A percentile compares a stretch with the other conserved stretches of the same genome.
These are phyloP conservation scores for Monotropa hypopitys DNA, from an alignment of 179 eudicot species.

Conservation along the genomic window DNA sequence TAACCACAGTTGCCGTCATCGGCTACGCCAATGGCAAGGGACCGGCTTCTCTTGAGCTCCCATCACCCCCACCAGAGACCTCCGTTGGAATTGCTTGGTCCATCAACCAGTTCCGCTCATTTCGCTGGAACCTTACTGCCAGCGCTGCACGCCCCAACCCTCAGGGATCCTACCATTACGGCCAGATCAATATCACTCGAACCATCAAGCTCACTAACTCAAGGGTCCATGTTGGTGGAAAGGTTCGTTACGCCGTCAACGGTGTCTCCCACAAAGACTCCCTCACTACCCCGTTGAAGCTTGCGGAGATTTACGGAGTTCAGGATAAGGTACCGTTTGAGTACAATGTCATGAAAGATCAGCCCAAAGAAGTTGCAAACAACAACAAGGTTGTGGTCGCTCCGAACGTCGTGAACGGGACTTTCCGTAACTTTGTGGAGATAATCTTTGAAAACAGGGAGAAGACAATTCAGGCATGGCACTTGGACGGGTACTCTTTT, in stretches of 20 bases:
- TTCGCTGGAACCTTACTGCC: conserved; percentile 56
- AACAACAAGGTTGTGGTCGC: conserved; percentile 9
- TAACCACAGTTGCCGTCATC: conserved; percentile 2
- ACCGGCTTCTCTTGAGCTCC: conserved; percentile 7
- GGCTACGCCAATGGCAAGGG: conserved; percentile 14
- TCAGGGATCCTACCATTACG: conserved; percentile 66
- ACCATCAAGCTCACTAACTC: conserved; percentile 33
- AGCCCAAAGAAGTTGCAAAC: conserved; percentile 16
- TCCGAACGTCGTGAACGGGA: conserved; percentile 31
- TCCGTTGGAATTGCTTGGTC: conserved; percentile 12
- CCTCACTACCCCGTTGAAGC: conserved; percentile 44
- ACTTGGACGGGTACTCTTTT: conserved; percentile 58
- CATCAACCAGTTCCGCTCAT: conserved; percentile 20
- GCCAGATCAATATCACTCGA: conserved; percentile 30
- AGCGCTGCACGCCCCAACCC: conserved; percentile 71
- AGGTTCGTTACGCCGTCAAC: conserved; percentile 42
- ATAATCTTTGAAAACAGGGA: conserved; percentile 48
- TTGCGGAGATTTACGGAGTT: conserved; percentile 43
- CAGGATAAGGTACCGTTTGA: conserved; percentile 28
- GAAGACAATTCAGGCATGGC: conserved; percentile 38
- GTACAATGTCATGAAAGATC: conserved; percentile 21
- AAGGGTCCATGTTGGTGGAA: conserved; percentile 26
- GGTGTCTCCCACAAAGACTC: conserved; percentile 33
- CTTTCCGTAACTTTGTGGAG: conserved; percentile 42
- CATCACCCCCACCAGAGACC: conserved; percentile 9